Evolutionary conservation across 108 stramenopile genomes (phyloP).

Genomic region (Asterionellopsis glacialis): DNA sequence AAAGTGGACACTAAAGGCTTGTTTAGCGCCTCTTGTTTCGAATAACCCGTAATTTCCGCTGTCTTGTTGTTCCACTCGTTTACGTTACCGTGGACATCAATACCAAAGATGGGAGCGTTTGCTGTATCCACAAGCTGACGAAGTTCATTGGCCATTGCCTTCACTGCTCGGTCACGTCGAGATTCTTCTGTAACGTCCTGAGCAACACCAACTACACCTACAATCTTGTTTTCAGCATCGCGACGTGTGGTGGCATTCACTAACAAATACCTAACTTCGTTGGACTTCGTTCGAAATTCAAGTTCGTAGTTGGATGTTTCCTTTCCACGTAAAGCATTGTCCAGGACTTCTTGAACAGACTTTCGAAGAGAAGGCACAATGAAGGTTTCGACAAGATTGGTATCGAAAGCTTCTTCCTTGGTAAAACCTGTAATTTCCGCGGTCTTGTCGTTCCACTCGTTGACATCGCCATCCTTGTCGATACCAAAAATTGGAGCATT

Average conservation of each 20-base stretch:
- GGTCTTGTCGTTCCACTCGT: conserved; percentile 56
- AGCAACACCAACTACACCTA: conserved; percentile 14
- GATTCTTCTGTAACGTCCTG: background rate
- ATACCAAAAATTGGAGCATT: conserved; percentile 64
- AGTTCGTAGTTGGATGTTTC: conserved; percentile 54
- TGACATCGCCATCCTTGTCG: conserved; percentile 43
- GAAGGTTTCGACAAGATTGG: conserved; percentile 35
- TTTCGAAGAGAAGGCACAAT: conserved; percentile 17
- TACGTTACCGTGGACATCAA: conserved; percentile 33
- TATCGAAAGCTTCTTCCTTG: conserved; percentile 36
- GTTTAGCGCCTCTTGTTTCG: conserved; percentile 29
- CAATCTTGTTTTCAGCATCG: conserved; percentile 7
- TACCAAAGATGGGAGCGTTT: conserved; percentile 71
- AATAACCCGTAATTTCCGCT: conserved; percentile 17
- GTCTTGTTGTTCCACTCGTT: conserved; percentile 30
- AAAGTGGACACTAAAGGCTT: conserved; percentile 27
- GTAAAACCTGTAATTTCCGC: conserved; percentile 43
- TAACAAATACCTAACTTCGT: conserved; percentile 31
- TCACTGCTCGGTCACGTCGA: conserved; percentile 36
- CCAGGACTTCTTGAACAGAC: conserved; percentile 23
- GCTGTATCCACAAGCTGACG: conserved; percentile 56
- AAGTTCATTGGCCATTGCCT: conserved; percentile 37
- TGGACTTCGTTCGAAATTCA: conserved; percentile 39
- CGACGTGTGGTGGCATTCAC: conserved; percentile 47
- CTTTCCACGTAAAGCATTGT: conserved; percentile 27